phyloP scores from a whole-genome alignment of 1,139 yeast species.

The Yamadazyma buinensis region DNA sequence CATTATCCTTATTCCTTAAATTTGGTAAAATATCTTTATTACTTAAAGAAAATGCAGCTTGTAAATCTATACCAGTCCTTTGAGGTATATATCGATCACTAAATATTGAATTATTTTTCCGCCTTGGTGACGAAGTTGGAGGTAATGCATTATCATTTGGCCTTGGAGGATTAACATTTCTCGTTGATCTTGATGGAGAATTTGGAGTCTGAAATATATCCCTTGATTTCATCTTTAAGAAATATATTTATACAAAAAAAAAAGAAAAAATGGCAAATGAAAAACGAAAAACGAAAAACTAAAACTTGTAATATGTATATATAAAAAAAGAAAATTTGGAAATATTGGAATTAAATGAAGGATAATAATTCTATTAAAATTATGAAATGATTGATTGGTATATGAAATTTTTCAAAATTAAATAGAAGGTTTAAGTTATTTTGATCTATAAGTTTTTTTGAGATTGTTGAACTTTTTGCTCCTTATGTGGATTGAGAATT shows the following conservation, averaged over 20 bases:
- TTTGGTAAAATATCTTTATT: slow-evolving; percentile 43
- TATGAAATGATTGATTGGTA: too few relatives aligned
- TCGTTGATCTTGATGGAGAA: slow-evolving; percentile 40
- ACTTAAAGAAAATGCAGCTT: slow-evolving; percentile 76
- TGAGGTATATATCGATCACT: slow-evolving; percentile 87
- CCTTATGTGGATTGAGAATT: slow-evolving; percentile 4
- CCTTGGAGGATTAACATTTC: slow-evolving; percentile 31
- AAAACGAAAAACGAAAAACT: too few relatives aligned
- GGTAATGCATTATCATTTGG: slow-evolving; percentile 22
- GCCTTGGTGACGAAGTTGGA: slow-evolving; percentile 36
- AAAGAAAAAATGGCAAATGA: too few relatives aligned
- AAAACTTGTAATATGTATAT: neutral
- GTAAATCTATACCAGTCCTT: slow-evolving; percentile 79
- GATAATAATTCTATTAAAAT: too few relatives aligned
- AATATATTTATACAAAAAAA: too few relatives aligned
- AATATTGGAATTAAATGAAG: neutral
- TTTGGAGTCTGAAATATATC: slow-evolving; percentile 33
- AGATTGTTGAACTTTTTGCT: slow-evolving; percentile 4
- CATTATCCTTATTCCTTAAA: slow-evolving; percentile 28
- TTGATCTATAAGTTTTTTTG: too few relatives aligned
- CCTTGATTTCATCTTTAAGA: slow-evolving; percentile 13
- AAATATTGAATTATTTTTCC: slow-evolving; percentile 44
- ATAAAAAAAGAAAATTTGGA: neutral
- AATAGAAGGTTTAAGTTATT: too few relatives aligned
- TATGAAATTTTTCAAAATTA: too few relatives aligned